Percentiles rank a stretch among this genome's conserved stretches.
Conservation (phyloP, 345 rosid species). For the Lepidium didymum region DNA sequence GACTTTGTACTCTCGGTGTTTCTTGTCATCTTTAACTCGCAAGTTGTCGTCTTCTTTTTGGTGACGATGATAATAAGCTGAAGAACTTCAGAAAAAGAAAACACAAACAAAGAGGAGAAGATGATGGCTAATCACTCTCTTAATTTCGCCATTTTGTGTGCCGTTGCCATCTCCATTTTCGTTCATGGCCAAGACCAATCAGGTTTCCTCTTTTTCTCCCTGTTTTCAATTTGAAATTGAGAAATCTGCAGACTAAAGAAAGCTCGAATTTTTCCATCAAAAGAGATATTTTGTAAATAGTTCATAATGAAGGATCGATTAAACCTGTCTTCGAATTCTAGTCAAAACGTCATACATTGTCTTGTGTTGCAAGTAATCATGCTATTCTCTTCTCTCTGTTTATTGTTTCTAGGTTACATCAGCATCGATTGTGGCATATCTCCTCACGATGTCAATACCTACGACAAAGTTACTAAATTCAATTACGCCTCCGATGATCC, state of each 20-base stretch:
- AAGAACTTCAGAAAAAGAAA: background rate
- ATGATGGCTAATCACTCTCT: slow-evolving; percentile 11
- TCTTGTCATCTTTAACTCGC: background rate
- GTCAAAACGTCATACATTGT: background rate
- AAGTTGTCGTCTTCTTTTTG: background rate
- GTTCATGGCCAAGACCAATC: slow-evolving; percentile 36
- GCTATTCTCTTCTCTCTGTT: background rate
- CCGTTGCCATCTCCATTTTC: slow-evolving; percentile 6
- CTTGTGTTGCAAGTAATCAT: background rate
- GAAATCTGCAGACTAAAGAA: background rate
- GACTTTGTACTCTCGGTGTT: background rate
- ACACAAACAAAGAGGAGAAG: background rate
- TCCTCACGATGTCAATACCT: background rate
- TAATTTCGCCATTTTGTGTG: background rate
- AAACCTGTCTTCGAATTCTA: background rate
- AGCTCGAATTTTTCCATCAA: background rate
- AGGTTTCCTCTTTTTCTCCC: slow-evolving; percentile 26
- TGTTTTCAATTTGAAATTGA: background rate
- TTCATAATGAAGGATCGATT: background rate
- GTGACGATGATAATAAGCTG: background rate
- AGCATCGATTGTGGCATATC: slow-evolving; percentile 39
- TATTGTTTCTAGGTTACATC: slow-evolving; percentile 28
- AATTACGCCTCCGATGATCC: slow-evolving; percentile 22
- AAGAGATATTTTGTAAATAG: background rate
- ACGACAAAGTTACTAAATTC: slow-evolving; percentile 9